Percentiles rank a stretch among this genome's conserved stretches.
Conservation (phyloP, 1,284 basidiomycete species). For the Phlebopus sp. region DNA sequence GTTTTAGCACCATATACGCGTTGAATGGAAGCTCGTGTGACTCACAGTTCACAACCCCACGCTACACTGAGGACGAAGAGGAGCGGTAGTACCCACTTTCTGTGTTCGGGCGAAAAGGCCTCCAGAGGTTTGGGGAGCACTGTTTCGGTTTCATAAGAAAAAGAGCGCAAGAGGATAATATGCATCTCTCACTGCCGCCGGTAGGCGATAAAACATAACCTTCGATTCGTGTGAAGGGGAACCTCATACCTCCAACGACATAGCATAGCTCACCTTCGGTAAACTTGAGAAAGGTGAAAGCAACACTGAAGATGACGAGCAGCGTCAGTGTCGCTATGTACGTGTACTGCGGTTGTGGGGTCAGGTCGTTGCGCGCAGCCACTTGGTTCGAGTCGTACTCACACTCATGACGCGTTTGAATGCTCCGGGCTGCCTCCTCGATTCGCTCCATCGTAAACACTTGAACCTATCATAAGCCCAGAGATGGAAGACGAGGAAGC, state of each 20-base stretch:
- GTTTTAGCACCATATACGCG: constrained; percentile 1
- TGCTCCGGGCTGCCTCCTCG: constrained; percentile 69
- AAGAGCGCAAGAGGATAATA: background rate
- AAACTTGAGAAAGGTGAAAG: constrained; percentile 62
- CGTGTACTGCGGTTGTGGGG: constrained; percentile 53
- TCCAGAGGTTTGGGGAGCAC: constrained; percentile 55
- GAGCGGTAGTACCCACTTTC: constrained; percentile 59
- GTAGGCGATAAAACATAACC: constrained; percentile 41
- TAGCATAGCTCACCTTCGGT: constrained; percentile 51
- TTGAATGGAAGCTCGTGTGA: background rate
- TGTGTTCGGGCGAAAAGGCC: constrained; percentile 44
- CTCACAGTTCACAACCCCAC: constrained; percentile 74
- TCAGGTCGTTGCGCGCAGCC: no score
- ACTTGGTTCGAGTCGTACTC: constrained; percentile 35
- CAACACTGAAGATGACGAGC: constrained; percentile 57
- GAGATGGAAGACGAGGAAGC: constrained; percentile 64
- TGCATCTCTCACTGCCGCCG: constrained; percentile 38
- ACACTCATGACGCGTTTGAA: constrained; percentile 82
- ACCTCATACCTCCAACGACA: background rate
- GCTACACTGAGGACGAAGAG: constrained; percentile 64
- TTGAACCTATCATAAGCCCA: constrained; percentile 73
- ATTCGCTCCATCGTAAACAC: constrained; percentile 63
- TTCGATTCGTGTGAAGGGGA: constrained; percentile 18
- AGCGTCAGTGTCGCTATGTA: constrained; percentile 65
- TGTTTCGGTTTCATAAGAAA: constrained; percentile 25